Evolutionary conservation across 371 early-diverging fungal species (phyloP).

Genomic region (Polyrhizophydium stewartii): DNA sequence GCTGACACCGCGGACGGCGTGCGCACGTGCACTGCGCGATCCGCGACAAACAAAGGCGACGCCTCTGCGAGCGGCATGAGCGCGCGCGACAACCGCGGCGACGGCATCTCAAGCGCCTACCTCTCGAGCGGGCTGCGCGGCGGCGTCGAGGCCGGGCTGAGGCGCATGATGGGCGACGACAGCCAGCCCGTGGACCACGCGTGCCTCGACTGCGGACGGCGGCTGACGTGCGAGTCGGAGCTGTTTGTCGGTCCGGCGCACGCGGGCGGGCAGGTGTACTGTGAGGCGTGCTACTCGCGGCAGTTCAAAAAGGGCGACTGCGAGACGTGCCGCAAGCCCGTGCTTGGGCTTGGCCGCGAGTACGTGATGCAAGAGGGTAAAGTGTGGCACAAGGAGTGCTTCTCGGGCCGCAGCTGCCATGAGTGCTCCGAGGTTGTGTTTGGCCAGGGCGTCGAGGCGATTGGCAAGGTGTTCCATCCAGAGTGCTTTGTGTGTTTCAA

Average conservation of each 20-base stretch:
- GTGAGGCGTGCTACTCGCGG: constrained; percentile 7
- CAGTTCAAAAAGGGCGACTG: constrained; percentile 19
- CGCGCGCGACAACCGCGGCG: constrained; percentile 3
- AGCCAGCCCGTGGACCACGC: constrained; percentile 1
- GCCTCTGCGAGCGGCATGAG: constrained; percentile 6
- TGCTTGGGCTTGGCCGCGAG: constrained; percentile 12
- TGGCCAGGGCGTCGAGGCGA: constrained; percentile 10
- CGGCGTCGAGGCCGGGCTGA: constrained; percentile 11
- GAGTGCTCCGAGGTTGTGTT: constrained; percentile 11
- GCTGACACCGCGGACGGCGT: no score
- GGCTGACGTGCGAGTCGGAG: constrained; percentile 4
- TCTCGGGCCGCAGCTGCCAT: constrained; percentile 4
- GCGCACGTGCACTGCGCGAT: no score
- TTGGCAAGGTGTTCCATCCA: constrained; percentile 7
- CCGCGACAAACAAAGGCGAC: not conserved
- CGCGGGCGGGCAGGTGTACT: constrained; percentile 13
- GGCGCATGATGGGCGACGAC: constrained; percentile 9
- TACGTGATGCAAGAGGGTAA: constrained; percentile 2
- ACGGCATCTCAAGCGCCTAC: constrained; percentile 9
- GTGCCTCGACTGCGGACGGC: constrained; percentile 13
- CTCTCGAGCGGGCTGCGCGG: constrained; percentile 6
- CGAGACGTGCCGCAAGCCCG: constrained; percentile 12
- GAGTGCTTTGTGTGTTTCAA: constrained; percentile 13
- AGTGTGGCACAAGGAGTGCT: constrained; percentile 16
- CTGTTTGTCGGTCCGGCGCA: constrained; percentile 9